Conservation (phyloP, 257 asterid genomes). For the Thymus quinquecostatus region DNA sequence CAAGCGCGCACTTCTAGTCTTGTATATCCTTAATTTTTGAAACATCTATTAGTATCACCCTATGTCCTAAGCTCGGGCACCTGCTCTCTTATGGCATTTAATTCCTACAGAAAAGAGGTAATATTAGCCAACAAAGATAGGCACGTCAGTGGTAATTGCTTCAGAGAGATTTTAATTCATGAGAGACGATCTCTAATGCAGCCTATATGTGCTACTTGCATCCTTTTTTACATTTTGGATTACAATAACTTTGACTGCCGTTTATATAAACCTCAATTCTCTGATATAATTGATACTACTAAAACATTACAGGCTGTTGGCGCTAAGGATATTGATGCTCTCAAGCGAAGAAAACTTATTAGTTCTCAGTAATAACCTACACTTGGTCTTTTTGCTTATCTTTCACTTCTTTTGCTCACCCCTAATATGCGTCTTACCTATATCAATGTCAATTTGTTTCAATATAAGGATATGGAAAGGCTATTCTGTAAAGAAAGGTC, state of each 20-base stretch:
- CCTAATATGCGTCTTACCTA: constrained; percentile 22
- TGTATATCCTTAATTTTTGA: background rate
- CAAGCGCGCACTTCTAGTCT: background rate
- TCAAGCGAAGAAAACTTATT: constrained; percentile 82
- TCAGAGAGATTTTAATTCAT: background rate
- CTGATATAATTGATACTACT: constrained; percentile 6
- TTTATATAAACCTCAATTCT: background rate
- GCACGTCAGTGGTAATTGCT: background rate
- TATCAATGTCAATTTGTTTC: constrained; percentile 19
- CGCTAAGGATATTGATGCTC: constrained; percentile 74
- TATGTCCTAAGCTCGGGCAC: background rate
- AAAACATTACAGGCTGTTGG: constrained; percentile 57
- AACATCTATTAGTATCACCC: background rate
- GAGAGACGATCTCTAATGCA: constrained; percentile 9
- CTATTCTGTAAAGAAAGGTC: constrained; percentile 77
- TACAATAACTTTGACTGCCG: background rate
- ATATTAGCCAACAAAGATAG: background rate
- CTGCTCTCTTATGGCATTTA: background rate
- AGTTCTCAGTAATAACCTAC: constrained; percentile 62
- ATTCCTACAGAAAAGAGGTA: constrained; percentile 12
- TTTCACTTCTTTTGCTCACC: background rate
- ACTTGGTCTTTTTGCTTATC: constrained; percentile 16
- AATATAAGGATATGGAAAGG: constrained; percentile 84
- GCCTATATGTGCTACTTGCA: constrained; percentile 21
- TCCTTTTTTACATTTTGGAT: constrained; percentile 16